phyloP scores from a whole-genome alignment of 139 green algal species.

The Micromonas commoda region DNA sequence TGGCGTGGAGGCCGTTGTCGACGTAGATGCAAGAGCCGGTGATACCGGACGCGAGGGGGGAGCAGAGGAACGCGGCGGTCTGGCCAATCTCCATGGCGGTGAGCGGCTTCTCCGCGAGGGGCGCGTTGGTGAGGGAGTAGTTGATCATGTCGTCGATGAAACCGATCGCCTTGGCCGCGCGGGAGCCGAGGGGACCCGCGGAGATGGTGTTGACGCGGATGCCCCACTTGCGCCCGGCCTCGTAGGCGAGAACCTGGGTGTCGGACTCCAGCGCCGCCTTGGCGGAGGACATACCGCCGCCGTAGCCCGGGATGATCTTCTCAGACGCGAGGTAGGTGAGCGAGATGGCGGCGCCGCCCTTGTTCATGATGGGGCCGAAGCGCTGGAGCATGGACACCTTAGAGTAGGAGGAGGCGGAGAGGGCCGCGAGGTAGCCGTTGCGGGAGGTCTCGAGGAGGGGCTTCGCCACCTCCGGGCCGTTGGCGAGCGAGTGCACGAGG shows the following conservation, averaged over 20 bases:
- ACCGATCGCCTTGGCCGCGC: constrained; percentile 94
- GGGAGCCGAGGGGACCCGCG: constrained; percentile 84
- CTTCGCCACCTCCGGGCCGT: constrained; percentile 96
- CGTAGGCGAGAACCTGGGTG: constrained; percentile 91
- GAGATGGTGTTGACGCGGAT: constrained; percentile 88
- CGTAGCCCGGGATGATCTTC: constrained; percentile 91
- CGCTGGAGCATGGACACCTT: constrained; percentile 86
- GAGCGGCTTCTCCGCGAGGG: constrained; percentile 87
- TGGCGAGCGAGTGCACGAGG: constrained; percentile 95
- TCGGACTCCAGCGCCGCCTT: constrained; percentile 96
- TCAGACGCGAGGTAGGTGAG: constrained; percentile 94
- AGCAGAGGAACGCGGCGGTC: constrained; percentile 83
- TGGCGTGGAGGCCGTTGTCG: constrained; percentile 90
- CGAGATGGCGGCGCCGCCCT: constrained; percentile 72
- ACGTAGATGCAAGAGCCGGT: constrained; percentile 74
- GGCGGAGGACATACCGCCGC: constrained; percentile 93
- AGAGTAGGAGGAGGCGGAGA: constrained; percentile 95
- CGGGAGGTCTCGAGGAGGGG: constrained; percentile 89
- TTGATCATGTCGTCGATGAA: constrained; percentile 99
- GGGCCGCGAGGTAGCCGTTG: constrained; percentile 89
- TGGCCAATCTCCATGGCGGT: constrained; percentile 47
- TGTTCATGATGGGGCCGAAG: constrained; percentile 64
- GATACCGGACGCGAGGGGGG: constrained; percentile 80
- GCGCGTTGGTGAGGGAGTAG: constrained; percentile 84
- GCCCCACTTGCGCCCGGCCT: constrained; percentile 87